A percentile compares a stretch with the other conserved stretches of the same genome.
These are phyloP conservation scores for Citrus trifoliata DNA, from an alignment of 345 rosid species.

Conservation along the genomic window DNA sequence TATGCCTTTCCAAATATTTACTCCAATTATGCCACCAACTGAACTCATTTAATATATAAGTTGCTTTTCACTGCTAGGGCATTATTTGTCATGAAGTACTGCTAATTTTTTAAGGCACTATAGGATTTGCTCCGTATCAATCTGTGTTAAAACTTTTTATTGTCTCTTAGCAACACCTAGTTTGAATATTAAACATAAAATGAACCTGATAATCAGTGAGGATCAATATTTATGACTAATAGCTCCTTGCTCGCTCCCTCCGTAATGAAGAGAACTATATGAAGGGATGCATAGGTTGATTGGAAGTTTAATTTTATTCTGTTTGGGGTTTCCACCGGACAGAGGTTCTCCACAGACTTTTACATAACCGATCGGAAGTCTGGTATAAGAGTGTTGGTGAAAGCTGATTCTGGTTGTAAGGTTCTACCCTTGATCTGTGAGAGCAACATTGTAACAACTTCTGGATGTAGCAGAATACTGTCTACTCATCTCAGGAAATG, in stretches of 20 bases:
- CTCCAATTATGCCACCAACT: not conserved
- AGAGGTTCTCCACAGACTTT: constrained; percentile 60
- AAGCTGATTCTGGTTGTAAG: constrained; percentile 44
- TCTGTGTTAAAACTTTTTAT: not conserved
- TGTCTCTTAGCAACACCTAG: not conserved
- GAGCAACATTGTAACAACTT: constrained; percentile 44
- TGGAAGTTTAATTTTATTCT: constrained; percentile 13
- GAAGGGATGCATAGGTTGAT: not conserved
- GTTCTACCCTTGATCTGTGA: constrained; percentile 46
- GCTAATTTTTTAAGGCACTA: not conserved
- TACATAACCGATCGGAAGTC: constrained; percentile 45
- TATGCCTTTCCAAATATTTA: not conserved
- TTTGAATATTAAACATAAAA: not conserved
- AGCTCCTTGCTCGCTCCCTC: not conserved
- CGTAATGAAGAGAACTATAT: not conserved
- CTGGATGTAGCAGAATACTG: constrained; percentile 29
- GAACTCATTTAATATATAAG: not conserved
- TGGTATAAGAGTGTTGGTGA: constrained; percentile 46
- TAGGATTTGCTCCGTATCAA: not conserved
- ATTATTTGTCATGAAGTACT: not conserved
- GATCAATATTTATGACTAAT: not conserved
- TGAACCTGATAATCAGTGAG: not conserved
- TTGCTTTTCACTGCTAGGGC: not conserved
- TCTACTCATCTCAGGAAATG: constrained; percentile 47
- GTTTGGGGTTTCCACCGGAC: constrained; percentile 23